phyloP scores from a whole-genome alignment of 1,284 basidiomycete genomes.

The Cutaneotrichosporon daszewskae region DNA sequence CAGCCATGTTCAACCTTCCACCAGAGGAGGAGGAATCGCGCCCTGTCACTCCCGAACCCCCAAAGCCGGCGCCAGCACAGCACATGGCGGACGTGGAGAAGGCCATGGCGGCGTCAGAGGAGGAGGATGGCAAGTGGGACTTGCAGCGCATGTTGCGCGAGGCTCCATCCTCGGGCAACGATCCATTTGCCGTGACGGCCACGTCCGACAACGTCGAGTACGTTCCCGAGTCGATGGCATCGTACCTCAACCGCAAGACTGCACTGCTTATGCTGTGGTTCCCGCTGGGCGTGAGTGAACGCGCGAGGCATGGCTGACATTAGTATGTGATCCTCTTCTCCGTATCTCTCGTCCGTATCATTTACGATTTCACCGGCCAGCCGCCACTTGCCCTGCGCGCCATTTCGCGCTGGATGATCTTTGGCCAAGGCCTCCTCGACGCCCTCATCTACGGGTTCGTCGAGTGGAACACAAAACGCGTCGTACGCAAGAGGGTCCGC shows the following conservation, averaged over 20 bases:
- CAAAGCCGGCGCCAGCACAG: too few relatives aligned
- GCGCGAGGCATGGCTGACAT: neutral
- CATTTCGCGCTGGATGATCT: constrained; percentile 47
- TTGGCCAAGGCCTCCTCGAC: constrained; percentile 46
- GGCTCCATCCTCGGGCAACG: constrained; percentile 18
- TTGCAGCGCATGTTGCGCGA: constrained; percentile 34
- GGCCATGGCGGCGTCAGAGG: neutral
- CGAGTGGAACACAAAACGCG: constrained; percentile 46
- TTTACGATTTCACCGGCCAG: constrained; percentile 41
- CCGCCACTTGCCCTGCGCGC: constrained; percentile 39
- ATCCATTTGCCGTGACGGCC: constrained; percentile 20
- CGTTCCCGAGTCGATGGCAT: constrained; percentile 44
- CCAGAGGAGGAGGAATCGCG: too few relatives aligned
- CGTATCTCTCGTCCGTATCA: constrained; percentile 45
- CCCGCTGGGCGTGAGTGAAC: constrained; percentile 41
- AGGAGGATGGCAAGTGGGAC: constrained; percentile 35
- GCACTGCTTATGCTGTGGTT: constrained; percentile 47
- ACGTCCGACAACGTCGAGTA: constrained; percentile 34
- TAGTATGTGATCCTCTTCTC: constrained; percentile 46
- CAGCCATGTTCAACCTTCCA: too few relatives aligned
- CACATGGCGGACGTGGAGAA: neutral
- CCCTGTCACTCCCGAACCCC: too few relatives aligned
- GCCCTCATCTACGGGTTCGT: constrained; percentile 47
- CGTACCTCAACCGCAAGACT: constrained; percentile 48
- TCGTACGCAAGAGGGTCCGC: constrained; percentile 33